Evolutionary conservation across 192 early-diverging fungal genomes (phyloP).

Genomic region (Coemansia sp.): DNA sequence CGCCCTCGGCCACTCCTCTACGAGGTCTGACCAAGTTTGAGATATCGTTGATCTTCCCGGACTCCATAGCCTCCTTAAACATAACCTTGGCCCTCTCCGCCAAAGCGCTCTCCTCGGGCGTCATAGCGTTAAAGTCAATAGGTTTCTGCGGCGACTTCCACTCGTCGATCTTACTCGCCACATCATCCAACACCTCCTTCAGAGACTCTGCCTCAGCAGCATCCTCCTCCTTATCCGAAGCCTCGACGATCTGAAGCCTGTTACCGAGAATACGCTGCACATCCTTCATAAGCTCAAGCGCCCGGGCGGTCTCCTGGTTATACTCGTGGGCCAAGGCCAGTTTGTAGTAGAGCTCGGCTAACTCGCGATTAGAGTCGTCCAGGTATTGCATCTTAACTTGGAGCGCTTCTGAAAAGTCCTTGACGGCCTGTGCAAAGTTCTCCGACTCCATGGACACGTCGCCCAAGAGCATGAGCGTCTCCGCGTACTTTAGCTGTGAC

Average conservation of each 20-base stretch:
- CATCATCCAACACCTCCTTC: slow-evolving; percentile 44
- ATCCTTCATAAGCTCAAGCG: slow-evolving; percentile 44
- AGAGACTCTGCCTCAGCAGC: slow-evolving; percentile 22
- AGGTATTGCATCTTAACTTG: slow-evolving; percentile 35
- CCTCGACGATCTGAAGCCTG: slow-evolving; percentile 10
- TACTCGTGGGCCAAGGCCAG: slow-evolving; percentile 54
- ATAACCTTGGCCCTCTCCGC: slow-evolving; percentile 46
- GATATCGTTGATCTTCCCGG: slow-evolving; percentile 44
- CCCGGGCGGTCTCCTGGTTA: slow-evolving; percentile 32
- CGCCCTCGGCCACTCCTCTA: slow-evolving; percentile 5
- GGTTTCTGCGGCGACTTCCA: slow-evolving; percentile 41
- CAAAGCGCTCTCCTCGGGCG: slow-evolving; percentile 23
- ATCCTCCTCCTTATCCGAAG: slow-evolving; percentile 9
- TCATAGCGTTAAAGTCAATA: slow-evolving; percentile 19
- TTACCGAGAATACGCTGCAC: slow-evolving; percentile 46
- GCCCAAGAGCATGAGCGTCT: slow-evolving; percentile 63
- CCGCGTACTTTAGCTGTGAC: slow-evolving; percentile 68
- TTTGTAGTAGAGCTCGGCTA: slow-evolving; percentile 56
- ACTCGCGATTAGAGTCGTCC: slow-evolving; percentile 40
- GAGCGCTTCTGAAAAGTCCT: slow-evolving; percentile 42
- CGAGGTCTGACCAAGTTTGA: slow-evolving; percentile 28
- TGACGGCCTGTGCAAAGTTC: slow-evolving; percentile 54
- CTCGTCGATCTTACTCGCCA: slow-evolving; percentile 43
- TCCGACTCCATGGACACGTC: slow-evolving; percentile 87
- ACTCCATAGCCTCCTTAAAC: slow-evolving; percentile 44